Conservation (phyloP, 768 basidiomycete species). For the Boletus vinaceobasis region DNA sequence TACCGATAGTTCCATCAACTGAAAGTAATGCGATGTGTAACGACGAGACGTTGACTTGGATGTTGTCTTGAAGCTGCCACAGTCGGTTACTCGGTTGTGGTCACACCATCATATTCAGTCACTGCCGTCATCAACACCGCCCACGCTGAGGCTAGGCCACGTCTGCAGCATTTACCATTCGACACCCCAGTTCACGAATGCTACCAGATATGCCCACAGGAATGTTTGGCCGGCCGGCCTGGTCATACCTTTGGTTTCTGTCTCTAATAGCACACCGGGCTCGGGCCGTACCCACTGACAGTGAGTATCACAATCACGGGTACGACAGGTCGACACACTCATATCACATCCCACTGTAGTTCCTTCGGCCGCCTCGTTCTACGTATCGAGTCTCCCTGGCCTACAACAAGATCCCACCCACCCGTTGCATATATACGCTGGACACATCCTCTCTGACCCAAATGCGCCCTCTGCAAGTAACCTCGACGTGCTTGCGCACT, state of each 20-base stretch:
- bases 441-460: slow-evolving; percentile 81
- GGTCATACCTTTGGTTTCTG: slow-evolving; percentile 19
- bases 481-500: slow-evolving; percentile 68
- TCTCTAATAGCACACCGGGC: slow-evolving; percentile 2
- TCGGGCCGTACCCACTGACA: slow-evolving; percentile 37
- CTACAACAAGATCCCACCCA: slow-evolving; percentile 68
- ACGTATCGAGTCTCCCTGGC: slow-evolving; percentile 72
- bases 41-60: not conserved
- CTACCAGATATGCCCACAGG: slow-evolving; percentile 5
- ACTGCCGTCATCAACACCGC: slow-evolving; percentile 1
- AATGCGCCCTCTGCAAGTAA: slow-evolving; percentile 44
- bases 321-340: not conserved
- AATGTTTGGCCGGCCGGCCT: slow-evolving; percentile 2
- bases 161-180: not conserved
- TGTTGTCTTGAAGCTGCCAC: not conserved
- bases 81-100: not conserved
- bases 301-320: slow-evolving; percentile 30
- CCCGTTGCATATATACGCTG: slow-evolving; percentile 78
- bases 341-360: slow-evolving; percentile 36
- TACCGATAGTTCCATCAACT: too few species aligned
- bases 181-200: not conserved
- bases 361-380: slow-evolving; percentile 81
- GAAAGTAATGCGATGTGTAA: not conserved
- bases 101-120: not conserved
- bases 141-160: not conserved